Percentiles rank a stretch among this genome's conserved stretches.
Evolutionary conservation across 208 protist genomes (phyloP).

Genomic region (Leishmania lainsoni): DNA sequence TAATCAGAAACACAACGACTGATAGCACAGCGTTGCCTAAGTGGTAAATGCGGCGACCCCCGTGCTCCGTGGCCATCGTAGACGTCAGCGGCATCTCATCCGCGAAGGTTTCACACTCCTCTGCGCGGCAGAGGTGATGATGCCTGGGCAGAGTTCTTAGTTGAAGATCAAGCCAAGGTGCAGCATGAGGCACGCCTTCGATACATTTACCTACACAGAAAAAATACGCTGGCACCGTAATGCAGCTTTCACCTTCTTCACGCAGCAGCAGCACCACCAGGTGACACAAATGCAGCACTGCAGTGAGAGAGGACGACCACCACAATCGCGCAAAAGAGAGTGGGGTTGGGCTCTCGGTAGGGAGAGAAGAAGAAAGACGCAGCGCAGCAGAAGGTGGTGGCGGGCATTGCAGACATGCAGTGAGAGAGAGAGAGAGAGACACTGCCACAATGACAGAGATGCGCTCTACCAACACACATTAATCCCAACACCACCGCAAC

Average conservation of each 20-base stretch:
- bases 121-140: not conserved
- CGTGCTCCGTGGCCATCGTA: not conserved
- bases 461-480: not conserved
- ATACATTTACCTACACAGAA: not conserved
- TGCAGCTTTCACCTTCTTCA: not conserved
- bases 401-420: too few species aligned
- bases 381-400: not conserved
- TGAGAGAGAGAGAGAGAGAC: not conserved
- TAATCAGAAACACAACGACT: conserved; percentile 10
- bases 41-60: conserved; percentile 20
- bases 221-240: not conserved
- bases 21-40: conserved; percentile 27
- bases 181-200: not conserved
- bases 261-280: not conserved
- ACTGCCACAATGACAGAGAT: not conserved
- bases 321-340: not conserved
- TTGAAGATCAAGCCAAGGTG: not conserved
- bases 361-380: not conserved
- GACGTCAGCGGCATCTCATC: not conserved
- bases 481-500: not conserved
- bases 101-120: not conserved
- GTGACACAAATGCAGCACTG: not conserved
- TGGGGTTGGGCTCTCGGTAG: too few species aligned
- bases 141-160: not conserved
- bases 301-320: not conserved